Conservation (phyloP, 352 stramenopile species). For the Phytophthora rubi region DNA sequence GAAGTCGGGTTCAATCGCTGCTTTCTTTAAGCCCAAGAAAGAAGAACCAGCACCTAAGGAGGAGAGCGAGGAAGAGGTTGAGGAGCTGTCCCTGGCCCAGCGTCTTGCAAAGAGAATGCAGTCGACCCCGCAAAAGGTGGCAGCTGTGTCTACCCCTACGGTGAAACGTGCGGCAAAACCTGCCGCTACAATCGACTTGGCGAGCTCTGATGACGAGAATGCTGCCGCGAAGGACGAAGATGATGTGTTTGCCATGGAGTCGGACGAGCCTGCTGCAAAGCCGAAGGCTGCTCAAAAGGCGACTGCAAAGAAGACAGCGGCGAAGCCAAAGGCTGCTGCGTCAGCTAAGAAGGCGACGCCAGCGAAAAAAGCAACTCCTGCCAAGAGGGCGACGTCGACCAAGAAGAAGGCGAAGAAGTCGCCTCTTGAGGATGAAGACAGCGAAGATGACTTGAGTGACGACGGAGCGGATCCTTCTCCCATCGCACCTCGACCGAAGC, state of each 20-base stretch:
- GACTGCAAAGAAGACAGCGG: conserved; percentile 17
- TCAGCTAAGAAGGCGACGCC: conserved; percentile 35
- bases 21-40: conserved; percentile 64
- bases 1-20: conserved; percentile 47
- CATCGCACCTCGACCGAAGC: conserved; percentile 39
- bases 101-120: conserved; percentile 63
- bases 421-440: conserved; percentile 35
- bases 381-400: conserved; percentile 28
- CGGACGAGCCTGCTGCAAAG: conserved; percentile 42
- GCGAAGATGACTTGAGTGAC: conserved; percentile 31
- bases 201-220: conserved; percentile 52
- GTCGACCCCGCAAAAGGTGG: conserved; percentile 51
- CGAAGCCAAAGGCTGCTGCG: conserved; percentile 31
- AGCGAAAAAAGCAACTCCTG: conserved; percentile 27
- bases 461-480: conserved; percentile 27
- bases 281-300: conserved; percentile 44
- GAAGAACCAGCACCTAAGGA: conserved; percentile 31
- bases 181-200: conserved; percentile 46
- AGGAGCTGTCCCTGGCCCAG: conserved; percentile 79
- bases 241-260: conserved; percentile 76
- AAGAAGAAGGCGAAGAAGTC: conserved; percentile 36
- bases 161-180: conserved; percentile 30
- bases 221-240: conserved; percentile 43
- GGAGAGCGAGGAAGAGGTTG: conserved; percentile 64
- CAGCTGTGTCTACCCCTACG: conserved; percentile 22